Base-by-base conservation (phyloP, 1,284 basidiomycete genomes). In the Coniferiporia sulphurascens region DNA sequence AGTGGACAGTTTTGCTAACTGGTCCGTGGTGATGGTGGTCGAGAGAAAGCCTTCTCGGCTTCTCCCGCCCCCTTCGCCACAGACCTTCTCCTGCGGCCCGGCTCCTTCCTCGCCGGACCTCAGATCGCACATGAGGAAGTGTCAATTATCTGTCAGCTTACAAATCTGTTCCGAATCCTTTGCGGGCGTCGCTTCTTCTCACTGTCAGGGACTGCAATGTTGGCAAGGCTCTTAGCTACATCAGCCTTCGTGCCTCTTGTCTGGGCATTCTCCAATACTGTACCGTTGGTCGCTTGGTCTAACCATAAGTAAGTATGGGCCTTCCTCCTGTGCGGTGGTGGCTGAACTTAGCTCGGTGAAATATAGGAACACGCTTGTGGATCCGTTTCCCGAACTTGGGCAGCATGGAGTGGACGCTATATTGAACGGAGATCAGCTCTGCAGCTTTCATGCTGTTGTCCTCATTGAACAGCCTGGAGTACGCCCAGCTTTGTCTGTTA, bases 381-480 rank as follows among this genome's bases (percentile, higher is more conserved):
- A 45, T n/a, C 34, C 27, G 21, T 49, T 59, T 13, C 10, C 34
- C 7, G 52, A 32, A 17, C 4, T 35, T 21, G 22, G 48, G 46
- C 51, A 48, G 55, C 69, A 73, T 55, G 68, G 80, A 9, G 66
- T 83, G n/a, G 69, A 78, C 61, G 70, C 69, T 32, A 73, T 89
- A 27, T 63, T 86, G 10, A 67, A 69, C 10, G 70, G 72, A 43
- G 76, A 76, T 1, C 76, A 78, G 59, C 62, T 86, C 12, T 91
- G 89, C 67, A 72, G 74, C 12, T 79, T 84, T 63, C 84, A 89
- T 67, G 83, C 83, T 44, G 68, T 91, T 21, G 73, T 89, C 15
- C 67, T 90, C 5, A 73, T 89, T 48, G 78, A 87, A 64, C 88
- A 90, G 59, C 80, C 83, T 27, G 86, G 86, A 35, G 88, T 89